Conservation (phyloP, 495 filamentous ascomycete species). For the Tuber microsphaerosporum region DNA sequence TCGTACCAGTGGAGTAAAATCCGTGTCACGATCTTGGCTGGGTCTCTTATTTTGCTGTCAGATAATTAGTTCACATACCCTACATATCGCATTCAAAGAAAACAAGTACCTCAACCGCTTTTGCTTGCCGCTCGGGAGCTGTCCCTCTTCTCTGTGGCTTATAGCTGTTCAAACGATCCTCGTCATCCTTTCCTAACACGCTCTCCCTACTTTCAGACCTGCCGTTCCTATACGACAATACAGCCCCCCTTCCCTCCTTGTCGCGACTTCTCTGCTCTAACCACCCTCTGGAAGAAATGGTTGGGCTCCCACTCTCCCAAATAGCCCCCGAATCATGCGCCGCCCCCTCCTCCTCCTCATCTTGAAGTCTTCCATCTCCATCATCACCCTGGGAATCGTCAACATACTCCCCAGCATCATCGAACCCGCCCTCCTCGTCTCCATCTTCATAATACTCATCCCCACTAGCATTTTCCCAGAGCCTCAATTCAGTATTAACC, state of each 20-base stretch:
- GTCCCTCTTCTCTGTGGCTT: not conserved
- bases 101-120: not conserved
- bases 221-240: slow-evolving; percentile 4
- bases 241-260: not conserved
- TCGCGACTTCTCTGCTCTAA: not conserved
- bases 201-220: not conserved
- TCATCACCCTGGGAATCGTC: slow-evolving; percentile 19
- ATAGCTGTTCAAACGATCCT: not conserved
- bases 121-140: not conserved
- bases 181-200: not conserved
- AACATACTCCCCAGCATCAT: slow-evolving; percentile 17
- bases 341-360: slow-evolving; percentile 19
- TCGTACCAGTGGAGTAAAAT: not conserved
- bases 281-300: slow-evolving; percentile 32
- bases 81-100: not conserved
- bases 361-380: slow-evolving; percentile 22
- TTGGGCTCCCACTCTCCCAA: slow-evolving; percentile 30
- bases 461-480: slow-evolving; percentile 25
- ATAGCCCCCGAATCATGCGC: slow-evolving; percentile 15
- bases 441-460: slow-evolving; percentile 13
- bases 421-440: slow-evolving; percentile 11
- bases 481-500: slow-evolving; percentile 25
- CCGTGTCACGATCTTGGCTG: not conserved
- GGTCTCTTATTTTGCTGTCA: not conserved
- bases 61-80: not conserved